Base-by-base conservation (phyloP, 352 stramenopile genomes). In the Pythium brassicae region DNA sequence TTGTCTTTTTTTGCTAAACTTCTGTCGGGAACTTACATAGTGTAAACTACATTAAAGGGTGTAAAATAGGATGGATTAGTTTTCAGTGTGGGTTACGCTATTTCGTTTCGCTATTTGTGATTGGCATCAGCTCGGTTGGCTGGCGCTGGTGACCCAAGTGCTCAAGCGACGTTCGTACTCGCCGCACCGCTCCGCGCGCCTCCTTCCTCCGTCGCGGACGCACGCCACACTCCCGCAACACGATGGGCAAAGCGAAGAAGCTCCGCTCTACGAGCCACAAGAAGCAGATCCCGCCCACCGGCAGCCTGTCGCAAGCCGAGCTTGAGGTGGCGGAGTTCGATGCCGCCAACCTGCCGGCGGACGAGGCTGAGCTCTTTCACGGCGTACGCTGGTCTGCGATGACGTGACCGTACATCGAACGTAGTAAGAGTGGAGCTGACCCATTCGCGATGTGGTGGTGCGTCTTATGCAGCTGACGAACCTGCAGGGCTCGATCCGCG, bases 201-300 rank as follows among this genome's bases (percentile, higher is more conserved):
- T 35, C 25, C 26, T 20, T 35, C 44, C 3, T 34, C 22, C 14
- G 11, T n/a, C 53, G 23, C 12, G 4, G 6, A 34, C 27, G 44
- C 27, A 53, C 27, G 48, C 8, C n/a, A 45, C 4, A 43, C 23
- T 50, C 9, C 48, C 25, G 25, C n/a, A 68, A 27, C 49, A 60
- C 12, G 56, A 94, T 94, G 84, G 84, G 84, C 62, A 92, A 92
- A 67, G 78, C 83, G 53, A 94, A 94, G 84, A 94, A 94, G 72
- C 59, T 80, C 37, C 82, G 84, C n/a, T 76, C 72, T 22, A 89
- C 74, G 32, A 91, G 80, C 67, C 84, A 94, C 71, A 92, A 92
- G 77, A 92, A 89, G 66, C 71, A 76, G 50, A 64, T 62, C 60
- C 76, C 78, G 46, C 80, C 82, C 4, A 88, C 78, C 3, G 82